These are phyloP conservation scores for Polytrichum commune DNA, from an alignment of 225 moss, liverwort and hornwort species.

Conservation along the genomic window DNA sequence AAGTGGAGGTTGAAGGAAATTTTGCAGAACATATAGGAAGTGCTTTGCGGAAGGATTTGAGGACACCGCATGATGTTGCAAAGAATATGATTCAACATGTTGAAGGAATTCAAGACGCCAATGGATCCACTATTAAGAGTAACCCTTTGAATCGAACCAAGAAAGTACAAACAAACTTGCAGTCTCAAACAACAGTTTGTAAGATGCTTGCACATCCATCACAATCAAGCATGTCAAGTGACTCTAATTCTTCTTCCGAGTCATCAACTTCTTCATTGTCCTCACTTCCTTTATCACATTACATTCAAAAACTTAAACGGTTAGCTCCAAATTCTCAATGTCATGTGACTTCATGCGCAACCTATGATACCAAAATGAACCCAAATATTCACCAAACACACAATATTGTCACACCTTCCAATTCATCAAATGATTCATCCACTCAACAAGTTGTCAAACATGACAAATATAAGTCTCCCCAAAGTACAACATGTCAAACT, in stretches of 20 bases:
- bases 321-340: slow-evolving; percentile 54
- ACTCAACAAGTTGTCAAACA: neutral
- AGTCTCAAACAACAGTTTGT: slow-evolving; percentile 32
- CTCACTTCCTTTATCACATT: slow-evolving; percentile 81
- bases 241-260: slow-evolving; percentile 48
- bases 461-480: neutral
- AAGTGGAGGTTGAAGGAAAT: slow-evolving; percentile 42
- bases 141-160: neutral
- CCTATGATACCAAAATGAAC: neutral
- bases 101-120: neutral
- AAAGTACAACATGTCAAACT: neutral
- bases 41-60: neutral
- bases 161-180: slow-evolving; percentile 30
- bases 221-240: neutral
- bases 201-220: slow-evolving; percentile 27
- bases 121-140: neutral
- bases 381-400: neutral
- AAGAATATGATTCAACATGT: neutral
- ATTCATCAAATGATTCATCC: neutral
- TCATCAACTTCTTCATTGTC: slow-evolving; percentile 63
- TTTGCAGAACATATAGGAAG: neutral
- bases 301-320: slow-evolving; percentile 74
- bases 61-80: neutral
- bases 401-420: neutral
- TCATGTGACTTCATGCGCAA: slow-evolving; percentile 11